Conservation (phyloP, 257 asterid genomes). For the Gentiana macrophylla region DNA sequence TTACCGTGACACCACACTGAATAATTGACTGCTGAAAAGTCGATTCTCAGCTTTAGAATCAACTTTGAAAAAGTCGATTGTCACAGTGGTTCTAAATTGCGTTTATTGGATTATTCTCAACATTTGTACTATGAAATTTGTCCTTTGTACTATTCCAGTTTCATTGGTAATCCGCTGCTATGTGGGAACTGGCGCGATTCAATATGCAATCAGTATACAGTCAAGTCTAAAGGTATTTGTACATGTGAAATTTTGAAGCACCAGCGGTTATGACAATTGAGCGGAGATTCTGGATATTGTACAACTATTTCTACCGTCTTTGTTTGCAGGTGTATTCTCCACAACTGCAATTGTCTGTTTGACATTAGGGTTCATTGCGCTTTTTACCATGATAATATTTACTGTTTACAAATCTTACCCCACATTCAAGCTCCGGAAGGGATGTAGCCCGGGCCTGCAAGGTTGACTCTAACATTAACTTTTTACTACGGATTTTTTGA, state of each 20-base stretch:
- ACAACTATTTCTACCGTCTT: background rate
- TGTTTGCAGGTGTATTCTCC: slow-evolving; percentile 50
- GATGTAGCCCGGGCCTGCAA: slow-evolving; percentile 35
- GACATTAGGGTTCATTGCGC: slow-evolving; percentile 48
- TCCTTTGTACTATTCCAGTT: slow-evolving; percentile 31
- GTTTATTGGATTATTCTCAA: background rate
- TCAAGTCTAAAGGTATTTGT: slow-evolving; percentile 51
- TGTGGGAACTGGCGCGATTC: slow-evolving; percentile 95
- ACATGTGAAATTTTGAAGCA: background rate
- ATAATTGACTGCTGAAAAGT: too few species aligned
- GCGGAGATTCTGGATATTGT: background rate
- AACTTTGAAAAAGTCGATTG: too few species aligned
- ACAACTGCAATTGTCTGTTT: slow-evolving; percentile 57
- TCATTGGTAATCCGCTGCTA: slow-evolving; percentile 62
- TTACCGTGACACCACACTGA: too few species aligned
- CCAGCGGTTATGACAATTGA: background rate
- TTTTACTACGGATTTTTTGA: too few species aligned
- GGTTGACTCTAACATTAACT: slow-evolving; percentile 18
- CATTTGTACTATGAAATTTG: background rate
- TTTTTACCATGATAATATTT: slow-evolving; percentile 60
- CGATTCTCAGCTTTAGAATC: too few species aligned
- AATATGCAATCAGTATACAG: slow-evolving; percentile 52
- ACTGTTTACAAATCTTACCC: slow-evolving; percentile 72
- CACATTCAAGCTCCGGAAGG: slow-evolving; percentile 36
- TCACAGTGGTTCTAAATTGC: background rate